A percentile compares a stretch with the other conserved stretches of the same genome.
Evolutionary conservation across 1,284 basidiomycete genomes (phyloP).

Genomic region (Austropuccinia psidii): DNA sequence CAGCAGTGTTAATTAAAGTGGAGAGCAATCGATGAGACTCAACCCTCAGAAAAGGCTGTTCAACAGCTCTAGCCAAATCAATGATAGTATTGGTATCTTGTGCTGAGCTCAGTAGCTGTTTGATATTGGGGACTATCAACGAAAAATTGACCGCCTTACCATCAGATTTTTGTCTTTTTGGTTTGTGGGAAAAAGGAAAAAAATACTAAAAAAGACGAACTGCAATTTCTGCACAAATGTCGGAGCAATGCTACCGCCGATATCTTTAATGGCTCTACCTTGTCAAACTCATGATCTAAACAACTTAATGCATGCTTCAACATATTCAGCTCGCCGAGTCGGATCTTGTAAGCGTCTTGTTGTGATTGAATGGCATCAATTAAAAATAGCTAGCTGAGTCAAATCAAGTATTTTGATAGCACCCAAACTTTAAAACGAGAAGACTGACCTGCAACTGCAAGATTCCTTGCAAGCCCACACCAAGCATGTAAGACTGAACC

Average conservation of each 20-base stretch:
- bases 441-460: conserved; percentile 30
- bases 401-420: neutral
- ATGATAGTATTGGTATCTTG: neutral
- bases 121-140: too few relatives aligned
- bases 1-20: conserved; percentile 3
- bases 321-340: conserved; percentile 2
- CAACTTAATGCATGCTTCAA: conserved; percentile 14
- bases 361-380: too few relatives aligned
- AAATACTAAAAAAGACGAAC: neutral
- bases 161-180: too few relatives aligned
- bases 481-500: conserved; percentile 27
- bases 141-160: too few relatives aligned
- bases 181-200: too few relatives aligned
- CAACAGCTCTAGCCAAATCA: neutral
- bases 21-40: conserved; percentile 16
- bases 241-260: conserved; percentile 21
- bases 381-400: too few relatives aligned
- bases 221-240: conserved; percentile 21
- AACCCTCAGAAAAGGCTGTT: conserved; percentile 10
- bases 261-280: conserved; percentile 18
- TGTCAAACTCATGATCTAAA: conserved; percentile 20
- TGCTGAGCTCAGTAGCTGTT: conserved; percentile 18
- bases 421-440: neutral
- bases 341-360: conserved; percentile 18
- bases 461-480: conserved; percentile 31